Conservation (phyloP, 2,329 filamentous ascomycete species). For the Colletotrichum noveboracense region DNA sequence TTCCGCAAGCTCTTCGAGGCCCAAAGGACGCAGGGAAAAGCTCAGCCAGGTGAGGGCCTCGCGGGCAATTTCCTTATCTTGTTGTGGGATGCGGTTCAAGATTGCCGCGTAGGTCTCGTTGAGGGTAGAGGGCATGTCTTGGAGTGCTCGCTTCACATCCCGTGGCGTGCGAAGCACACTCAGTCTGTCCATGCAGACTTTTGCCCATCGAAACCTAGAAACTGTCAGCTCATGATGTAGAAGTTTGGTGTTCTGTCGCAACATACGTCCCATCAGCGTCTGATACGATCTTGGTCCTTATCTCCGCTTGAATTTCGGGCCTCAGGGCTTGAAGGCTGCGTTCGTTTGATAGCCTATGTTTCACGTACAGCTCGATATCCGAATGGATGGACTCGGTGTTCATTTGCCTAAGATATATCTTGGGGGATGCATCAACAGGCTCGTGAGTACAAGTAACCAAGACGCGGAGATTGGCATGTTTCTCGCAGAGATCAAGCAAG, state of each 20-base stretch:
- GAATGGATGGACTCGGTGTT: constrained; percentile 18
- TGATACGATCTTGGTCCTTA: constrained; percentile 23
- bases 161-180: constrained; percentile 25
- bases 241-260: background rate
- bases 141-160: constrained; percentile 25
- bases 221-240: background rate
- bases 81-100: constrained; percentile 25
- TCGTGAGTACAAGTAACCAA: constrained; percentile 27
- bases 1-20: constrained; percentile 28
- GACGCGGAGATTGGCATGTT: constrained; percentile 21
- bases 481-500: constrained; percentile 21
- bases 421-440: background rate
- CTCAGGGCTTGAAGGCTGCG: constrained; percentile 23
- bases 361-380: constrained; percentile 28
- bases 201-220: constrained; percentile 32
- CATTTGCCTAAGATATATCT: constrained; percentile 23
- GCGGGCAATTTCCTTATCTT: constrained; percentile 27
- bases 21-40: constrained; percentile 29
- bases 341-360: constrained; percentile 23
- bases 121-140: constrained; percentile 26
- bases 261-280: constrained; percentile 29
- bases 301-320: constrained; percentile 24
- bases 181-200: constrained; percentile 30
- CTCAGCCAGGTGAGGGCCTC: constrained; percentile 31
- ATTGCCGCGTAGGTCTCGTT: constrained; percentile 28